A percentile compares a stretch with the other conserved stretches of the same genome.
Evolutionary conservation across 1,139 yeast species (phyloP).

Genomic region (Spathaspora sp.): DNA sequence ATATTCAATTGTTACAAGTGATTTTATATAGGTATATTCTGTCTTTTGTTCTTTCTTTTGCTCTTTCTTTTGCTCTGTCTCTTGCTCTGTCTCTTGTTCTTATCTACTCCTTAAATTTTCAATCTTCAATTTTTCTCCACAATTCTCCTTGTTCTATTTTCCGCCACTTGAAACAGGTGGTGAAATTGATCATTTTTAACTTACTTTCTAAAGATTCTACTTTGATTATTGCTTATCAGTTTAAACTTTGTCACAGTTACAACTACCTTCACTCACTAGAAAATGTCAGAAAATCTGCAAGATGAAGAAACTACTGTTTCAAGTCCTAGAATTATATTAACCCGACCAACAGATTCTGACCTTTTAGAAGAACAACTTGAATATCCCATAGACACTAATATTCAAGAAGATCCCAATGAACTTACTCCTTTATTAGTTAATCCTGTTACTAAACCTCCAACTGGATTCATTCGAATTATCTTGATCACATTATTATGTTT

Average conservation of each 20-base stretch:
- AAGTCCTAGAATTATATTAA: not conserved
- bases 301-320: not conserved
- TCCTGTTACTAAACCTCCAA: not conserved
- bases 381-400: not conserved
- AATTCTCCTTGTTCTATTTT: not conserved
- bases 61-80: no score
- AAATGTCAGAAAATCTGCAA: not conserved
- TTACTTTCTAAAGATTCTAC: no score
- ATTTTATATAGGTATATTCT: no score
- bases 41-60: no score
- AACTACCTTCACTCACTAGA: no score
- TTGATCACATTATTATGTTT: not conserved
- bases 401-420: not conserved
- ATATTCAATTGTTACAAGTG: no score
- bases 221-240: no score
- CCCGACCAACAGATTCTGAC: not conserved
- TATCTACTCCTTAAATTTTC: not conserved
- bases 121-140: not conserved
- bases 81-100: not conserved
- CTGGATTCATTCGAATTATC: not conserved
- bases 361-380: not conserved
- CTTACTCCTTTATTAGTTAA: not conserved
- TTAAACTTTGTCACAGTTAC: no score
- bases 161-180: not conserved
- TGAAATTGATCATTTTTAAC: no score